Evolutionary conservation across 495 filamentous ascomycete genomes (phyloP).

Genomic region (Bacidia gigantensis): DNA sequence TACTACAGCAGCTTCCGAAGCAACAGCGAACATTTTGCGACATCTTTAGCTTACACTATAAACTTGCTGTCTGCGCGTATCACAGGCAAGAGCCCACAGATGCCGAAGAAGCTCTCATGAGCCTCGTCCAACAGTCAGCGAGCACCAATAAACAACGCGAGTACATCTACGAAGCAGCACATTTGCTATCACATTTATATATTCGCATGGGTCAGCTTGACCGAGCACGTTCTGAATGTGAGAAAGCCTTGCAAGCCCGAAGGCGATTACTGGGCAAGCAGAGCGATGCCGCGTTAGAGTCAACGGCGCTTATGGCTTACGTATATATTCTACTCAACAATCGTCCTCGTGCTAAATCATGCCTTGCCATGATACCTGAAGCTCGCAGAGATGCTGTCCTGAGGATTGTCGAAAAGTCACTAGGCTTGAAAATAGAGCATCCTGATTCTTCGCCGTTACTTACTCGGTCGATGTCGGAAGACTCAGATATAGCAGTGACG

Average conservation of each 20-base stretch:
- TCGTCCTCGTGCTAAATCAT: slow-evolving; percentile 9
- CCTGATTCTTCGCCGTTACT: slow-evolving; percentile 1
- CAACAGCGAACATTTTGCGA: slow-evolving; percentile 19
- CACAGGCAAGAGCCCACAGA: slow-evolving; percentile 18
- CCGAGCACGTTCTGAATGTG: slow-evolving; percentile 8
- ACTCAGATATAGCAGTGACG: slow-evolving; percentile 7
- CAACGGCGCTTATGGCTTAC: slow-evolving; percentile 8
- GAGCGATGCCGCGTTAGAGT: slow-evolving; percentile 8
- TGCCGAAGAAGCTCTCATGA: slow-evolving; percentile 14
- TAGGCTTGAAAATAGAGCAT: slow-evolving; percentile 7
- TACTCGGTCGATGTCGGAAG: slow-evolving; percentile 6
- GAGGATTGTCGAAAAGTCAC: slow-evolving; percentile 3
- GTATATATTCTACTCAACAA: slow-evolving; percentile 8
- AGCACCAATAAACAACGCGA: slow-evolving; percentile 5
- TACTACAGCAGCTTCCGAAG: slow-evolving; percentile 19
- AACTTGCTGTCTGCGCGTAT: slow-evolving; percentile 22
- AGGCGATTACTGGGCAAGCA: slow-evolving; percentile 7
- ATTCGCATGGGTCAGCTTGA: slow-evolving; percentile 6
- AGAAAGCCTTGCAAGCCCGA: slow-evolving; percentile 9
- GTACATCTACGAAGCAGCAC: slow-evolving; percentile 5
- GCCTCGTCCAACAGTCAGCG: slow-evolving; percentile 7
- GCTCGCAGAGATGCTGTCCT: slow-evolving; percentile 9
- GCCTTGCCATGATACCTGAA: slow-evolving; percentile 11
- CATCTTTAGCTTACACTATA: slow-evolving; percentile 20
- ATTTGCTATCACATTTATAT: slow-evolving; percentile 5